Evolutionary conservation across 1,284 basidiomycete species (phyloP).

Genomic region (Malassezia sp.): DNA sequence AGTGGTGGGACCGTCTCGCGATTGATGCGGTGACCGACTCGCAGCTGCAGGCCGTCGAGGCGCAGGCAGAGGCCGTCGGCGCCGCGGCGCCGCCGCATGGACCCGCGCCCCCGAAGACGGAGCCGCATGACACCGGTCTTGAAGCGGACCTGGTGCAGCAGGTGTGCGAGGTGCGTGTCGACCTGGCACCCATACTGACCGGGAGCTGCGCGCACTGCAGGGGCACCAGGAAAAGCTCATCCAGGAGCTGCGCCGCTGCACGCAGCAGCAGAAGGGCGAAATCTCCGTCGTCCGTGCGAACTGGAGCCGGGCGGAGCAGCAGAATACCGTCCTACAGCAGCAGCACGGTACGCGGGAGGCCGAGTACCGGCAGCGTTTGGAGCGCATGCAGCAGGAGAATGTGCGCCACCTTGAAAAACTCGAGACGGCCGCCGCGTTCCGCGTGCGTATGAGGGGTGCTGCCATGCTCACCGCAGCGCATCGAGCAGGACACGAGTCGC

Average conservation of each 20-base stretch:
- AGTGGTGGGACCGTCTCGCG: slow-evolving; percentile 14
- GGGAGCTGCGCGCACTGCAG: slow-evolving; percentile 17
- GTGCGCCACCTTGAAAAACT: slow-evolving; percentile 24
- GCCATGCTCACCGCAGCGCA: slow-evolving; percentile 12
- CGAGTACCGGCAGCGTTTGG: slow-evolving; percentile 22
- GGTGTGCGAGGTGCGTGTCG: slow-evolving; percentile 15
- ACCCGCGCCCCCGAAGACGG: too few species aligned
- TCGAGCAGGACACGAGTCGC: slow-evolving; percentile 33
- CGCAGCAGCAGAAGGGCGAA: slow-evolving; percentile 28
- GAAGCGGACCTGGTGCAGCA: slow-evolving; percentile 14
- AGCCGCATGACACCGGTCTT: neutral
- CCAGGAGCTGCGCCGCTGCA: slow-evolving; percentile 19
- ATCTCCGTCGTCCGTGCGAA: slow-evolving; percentile 31
- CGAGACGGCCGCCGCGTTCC: slow-evolving; percentile 29
- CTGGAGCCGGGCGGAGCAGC: slow-evolving; percentile 23
- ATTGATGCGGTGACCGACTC: slow-evolving; percentile 10
- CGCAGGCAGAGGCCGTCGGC: neutral
- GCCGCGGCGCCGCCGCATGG: neutral
- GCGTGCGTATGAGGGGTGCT: slow-evolving; percentile 10
- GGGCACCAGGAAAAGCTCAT: slow-evolving; percentile 23
- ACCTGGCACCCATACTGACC: neutral
- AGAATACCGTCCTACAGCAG: slow-evolving; percentile 24
- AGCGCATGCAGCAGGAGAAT: slow-evolving; percentile 25
- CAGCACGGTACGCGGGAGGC: slow-evolving; percentile 21
- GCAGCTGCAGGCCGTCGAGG: slow-evolving; percentile 12